A percentile compares a stretch with the other conserved stretches of the same genome.
These are phyloP conservation scores for Arthrobotrys conoides DNA, from an alignment of 2,329 filamentous ascomycete species.

Conservation along the genomic window DNA sequence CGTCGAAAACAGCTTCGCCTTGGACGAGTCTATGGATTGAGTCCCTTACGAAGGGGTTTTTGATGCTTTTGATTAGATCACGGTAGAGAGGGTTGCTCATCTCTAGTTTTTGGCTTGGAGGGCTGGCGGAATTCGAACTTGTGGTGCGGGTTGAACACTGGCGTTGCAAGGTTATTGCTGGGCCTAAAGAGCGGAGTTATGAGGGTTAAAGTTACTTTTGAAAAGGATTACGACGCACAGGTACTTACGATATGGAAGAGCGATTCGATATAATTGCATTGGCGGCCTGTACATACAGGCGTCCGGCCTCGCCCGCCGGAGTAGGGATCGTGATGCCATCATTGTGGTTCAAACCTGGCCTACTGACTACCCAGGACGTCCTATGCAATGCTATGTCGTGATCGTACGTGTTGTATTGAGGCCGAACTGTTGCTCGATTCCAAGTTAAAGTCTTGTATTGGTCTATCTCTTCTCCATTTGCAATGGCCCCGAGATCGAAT, in stretches of 20 bases:
- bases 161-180: not conserved
- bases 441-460: too few relatives aligned
- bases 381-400: not conserved
- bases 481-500: too few relatives aligned
- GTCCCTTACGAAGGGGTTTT: conserved; percentile 32
- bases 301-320: conserved; percentile 15
- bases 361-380: too few relatives aligned
- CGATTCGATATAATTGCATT: conserved; percentile 24
- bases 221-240: not conserved
- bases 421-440: too few relatives aligned
- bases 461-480: too few relatives aligned
- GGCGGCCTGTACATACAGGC: conserved; percentile 24
- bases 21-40: conserved; percentile 28
- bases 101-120: conserved; percentile 4
- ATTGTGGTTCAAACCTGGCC: too few relatives aligned
- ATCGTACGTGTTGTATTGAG: not conserved
- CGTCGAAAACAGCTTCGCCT: not conserved
- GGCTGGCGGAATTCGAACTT: not conserved
- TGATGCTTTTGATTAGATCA: conserved; percentile 49
- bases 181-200: not conserved
- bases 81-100: conserved; percentile 36
- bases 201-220: not conserved
- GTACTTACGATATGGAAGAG: conserved; percentile 23
- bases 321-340: conserved; percentile 42
- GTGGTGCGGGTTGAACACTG: conserved; percentile 3